Conservation (phyloP, 306 rosid species). For the Purshia tridentata region DNA sequence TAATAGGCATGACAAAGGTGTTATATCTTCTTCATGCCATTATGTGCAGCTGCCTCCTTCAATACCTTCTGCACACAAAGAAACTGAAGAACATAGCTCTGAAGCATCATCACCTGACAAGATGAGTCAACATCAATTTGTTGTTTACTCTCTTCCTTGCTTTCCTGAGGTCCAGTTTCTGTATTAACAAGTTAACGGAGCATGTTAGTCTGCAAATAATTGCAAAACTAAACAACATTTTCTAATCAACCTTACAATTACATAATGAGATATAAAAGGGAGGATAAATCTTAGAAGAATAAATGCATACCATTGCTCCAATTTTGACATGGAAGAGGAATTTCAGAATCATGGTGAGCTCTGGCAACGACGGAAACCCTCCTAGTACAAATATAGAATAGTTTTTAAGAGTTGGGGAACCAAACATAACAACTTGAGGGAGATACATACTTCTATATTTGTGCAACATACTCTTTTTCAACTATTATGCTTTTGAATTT, state of each 20-base stretch:
- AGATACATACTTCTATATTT: slow-evolving; percentile 10
- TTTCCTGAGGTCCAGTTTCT: slow-evolving; percentile 41
- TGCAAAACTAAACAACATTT: neutral
- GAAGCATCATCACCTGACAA: slow-evolving; percentile 57
- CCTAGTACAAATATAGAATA: slow-evolving; percentile 22
- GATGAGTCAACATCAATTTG: slow-evolving; percentile 39
- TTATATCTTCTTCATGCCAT: slow-evolving; percentile 36
- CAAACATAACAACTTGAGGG: slow-evolving; percentile 11
- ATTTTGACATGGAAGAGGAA: slow-evolving; percentile 38
- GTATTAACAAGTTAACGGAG: slow-evolving; percentile 21
- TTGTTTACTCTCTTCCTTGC: slow-evolving; percentile 34
- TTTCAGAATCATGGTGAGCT: slow-evolving; percentile 30
- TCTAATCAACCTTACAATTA: neutral
- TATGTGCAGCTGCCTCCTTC: slow-evolving; percentile 43
- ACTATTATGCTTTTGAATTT: slow-evolving; percentile 30
- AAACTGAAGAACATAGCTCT: slow-evolving; percentile 69
- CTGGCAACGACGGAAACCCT: slow-evolving; percentile 39
- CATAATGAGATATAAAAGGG: neutral
- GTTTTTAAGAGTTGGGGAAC: neutral
- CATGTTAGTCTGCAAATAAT: neutral
- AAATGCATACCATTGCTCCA: slow-evolving; percentile 46
- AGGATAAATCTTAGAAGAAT: neutral
- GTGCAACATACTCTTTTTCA: slow-evolving; percentile 45
- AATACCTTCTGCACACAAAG: slow-evolving; percentile 67
- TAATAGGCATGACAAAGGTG: slow-evolving; percentile 24